Evolutionary conservation across 352 stramenopile genomes (phyloP).

Genomic region (Phytophthora nicotianae): DNA sequence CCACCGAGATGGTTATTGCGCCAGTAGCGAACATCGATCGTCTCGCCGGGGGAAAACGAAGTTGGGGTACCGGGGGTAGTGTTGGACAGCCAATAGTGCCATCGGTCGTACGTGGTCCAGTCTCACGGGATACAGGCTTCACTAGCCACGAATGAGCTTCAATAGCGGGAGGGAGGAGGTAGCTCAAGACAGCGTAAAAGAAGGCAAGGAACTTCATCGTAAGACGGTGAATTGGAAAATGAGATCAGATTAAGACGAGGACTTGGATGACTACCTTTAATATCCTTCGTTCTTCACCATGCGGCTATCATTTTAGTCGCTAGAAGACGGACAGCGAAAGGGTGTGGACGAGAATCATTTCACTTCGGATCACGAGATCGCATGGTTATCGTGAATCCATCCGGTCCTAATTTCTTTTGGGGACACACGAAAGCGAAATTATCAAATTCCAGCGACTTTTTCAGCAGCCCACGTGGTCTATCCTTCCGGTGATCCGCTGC

Average conservation of each 20-base stretch:
- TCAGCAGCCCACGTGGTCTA: neutral
- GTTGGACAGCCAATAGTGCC: slow-evolving; percentile 38
- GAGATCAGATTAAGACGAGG: slow-evolving; percentile 6
- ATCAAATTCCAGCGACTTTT: slow-evolving; percentile 8
- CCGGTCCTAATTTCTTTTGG: slow-evolving; percentile 13
- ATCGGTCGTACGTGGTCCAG: slow-evolving; percentile 34
- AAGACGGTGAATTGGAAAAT: slow-evolving; percentile 19
- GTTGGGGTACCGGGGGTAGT: slow-evolving; percentile 39
- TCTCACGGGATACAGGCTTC: slow-evolving; percentile 50
- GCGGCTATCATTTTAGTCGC: slow-evolving; percentile 15
- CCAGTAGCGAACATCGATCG: slow-evolving; percentile 55
- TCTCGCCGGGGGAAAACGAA: slow-evolving; percentile 44
- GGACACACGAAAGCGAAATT: neutral
- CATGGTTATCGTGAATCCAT: slow-evolving; percentile 24
- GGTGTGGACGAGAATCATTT: slow-evolving; percentile 6
- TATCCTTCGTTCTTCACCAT: slow-evolving; percentile 5
- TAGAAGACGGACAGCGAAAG: slow-evolving; percentile 14
- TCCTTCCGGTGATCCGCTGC: slow-evolving; percentile 10
- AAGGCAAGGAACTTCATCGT: slow-evolving; percentile 28
- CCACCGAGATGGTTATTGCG: slow-evolving; percentile 66
- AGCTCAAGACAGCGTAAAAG: slow-evolving; percentile 4
- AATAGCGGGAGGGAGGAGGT: slow-evolving; percentile 5
- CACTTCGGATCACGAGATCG: neutral
- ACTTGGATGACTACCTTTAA: neutral
- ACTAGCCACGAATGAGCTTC: slow-evolving; percentile 52